Evolutionary conservation across 768 basidiomycete genomes (phyloP).

Genomic region (Collybia nuda): DNA sequence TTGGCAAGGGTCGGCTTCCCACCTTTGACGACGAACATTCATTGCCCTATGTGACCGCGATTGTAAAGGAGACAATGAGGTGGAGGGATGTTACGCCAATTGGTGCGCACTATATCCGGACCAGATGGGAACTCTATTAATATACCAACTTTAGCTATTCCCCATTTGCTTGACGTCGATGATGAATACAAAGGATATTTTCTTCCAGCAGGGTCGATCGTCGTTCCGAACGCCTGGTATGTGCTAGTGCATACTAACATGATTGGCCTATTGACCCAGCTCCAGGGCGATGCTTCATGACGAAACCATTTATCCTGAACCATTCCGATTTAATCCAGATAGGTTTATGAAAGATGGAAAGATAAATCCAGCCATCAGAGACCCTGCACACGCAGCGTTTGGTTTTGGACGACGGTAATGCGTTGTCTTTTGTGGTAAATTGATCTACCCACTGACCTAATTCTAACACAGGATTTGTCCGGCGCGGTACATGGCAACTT

Average conservation of each 20-base stretch:
- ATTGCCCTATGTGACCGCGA: conserved; percentile 31
- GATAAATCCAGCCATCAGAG: conserved; percentile 5
- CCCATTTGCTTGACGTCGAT: conserved; percentile 27
- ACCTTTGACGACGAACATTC: conserved; percentile 23
- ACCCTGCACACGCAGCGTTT: conserved; percentile 13
- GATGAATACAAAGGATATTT: conserved; percentile 33
- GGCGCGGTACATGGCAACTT: conserved; percentile 26
- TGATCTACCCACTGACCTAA: neutral
- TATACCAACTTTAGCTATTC: conserved; percentile 20
- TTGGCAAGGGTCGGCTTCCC: conserved; percentile 27
- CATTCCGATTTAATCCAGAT: conserved; percentile 17
- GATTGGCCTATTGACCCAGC: neutral
- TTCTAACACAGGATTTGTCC: conserved; percentile 22
- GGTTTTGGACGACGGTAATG: conserved; percentile 25
- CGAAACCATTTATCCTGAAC: conserved; percentile 12
- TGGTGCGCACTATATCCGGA: conserved; percentile 11
- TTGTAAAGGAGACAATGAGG: conserved; percentile 31
- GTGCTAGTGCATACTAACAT: no score
- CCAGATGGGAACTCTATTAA: neutral
- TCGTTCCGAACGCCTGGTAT: conserved; percentile 31
- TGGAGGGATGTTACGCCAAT: conserved; percentile 22
- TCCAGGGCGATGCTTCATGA: conserved; percentile 16
- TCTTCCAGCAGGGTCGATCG: conserved; percentile 29
- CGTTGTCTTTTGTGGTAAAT: neutral
- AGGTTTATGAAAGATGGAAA: conserved; percentile 19